Evolutionary conservation across 2,329 filamentous ascomycete species (phyloP).

Genomic region (Cercospora zeae-maydis): DNA sequence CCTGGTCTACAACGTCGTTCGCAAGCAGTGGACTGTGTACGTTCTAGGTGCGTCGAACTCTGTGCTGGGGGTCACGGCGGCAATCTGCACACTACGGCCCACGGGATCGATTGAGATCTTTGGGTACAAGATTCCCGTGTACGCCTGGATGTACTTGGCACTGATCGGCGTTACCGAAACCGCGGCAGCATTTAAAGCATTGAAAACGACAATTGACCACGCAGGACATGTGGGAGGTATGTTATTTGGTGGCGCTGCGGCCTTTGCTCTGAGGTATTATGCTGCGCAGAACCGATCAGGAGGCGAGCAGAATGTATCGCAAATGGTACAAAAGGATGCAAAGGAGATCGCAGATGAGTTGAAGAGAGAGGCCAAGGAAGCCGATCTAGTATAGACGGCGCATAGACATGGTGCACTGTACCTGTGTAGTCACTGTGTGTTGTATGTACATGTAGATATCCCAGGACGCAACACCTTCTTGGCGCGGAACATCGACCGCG

Average conservation of each 20-base stretch:
- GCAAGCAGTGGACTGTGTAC: conserved; percentile 45
- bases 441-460: neutral
- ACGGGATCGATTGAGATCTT: conserved; percentile 29
- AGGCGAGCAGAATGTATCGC: neutral
- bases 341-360: conserved; percentile 6
- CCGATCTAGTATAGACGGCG: neutral
- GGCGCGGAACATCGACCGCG: neutral
- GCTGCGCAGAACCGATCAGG: neutral
- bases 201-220: conserved; percentile 34
- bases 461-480: neutral
- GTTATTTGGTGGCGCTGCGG: conserved; percentile 16
- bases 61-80: conserved; percentile 58
- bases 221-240: conserved; percentile 38
- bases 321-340: conserved; percentile 4
- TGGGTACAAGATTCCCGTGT: conserved; percentile 34
- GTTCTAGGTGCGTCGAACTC: conserved; percentile 66
- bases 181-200: conserved; percentile 23
- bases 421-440: neutral
- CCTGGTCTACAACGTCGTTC: conserved; percentile 47
- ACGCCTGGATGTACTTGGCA: conserved; percentile 41
- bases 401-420: neutral
- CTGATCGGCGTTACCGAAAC: conserved; percentile 29
- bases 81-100: conserved; percentile 49
- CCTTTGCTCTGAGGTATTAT: conserved; percentile 5
- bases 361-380: conserved; percentile 7